Conservation (phyloP, 75 land plant genomes). For the Selaginella tamariscina region DNA sequence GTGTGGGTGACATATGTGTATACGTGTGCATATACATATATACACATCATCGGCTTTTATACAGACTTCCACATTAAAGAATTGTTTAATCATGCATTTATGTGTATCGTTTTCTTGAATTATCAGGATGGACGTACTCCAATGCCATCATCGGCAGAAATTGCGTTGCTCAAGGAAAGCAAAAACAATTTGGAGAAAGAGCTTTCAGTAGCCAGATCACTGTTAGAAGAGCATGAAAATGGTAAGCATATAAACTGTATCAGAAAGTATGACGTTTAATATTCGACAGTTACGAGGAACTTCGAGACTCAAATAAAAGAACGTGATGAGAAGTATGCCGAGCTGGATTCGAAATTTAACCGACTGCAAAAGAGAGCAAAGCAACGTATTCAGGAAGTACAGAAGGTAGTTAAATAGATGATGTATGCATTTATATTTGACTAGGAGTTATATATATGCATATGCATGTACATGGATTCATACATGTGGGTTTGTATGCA, state of each 20-base stretch:
- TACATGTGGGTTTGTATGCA: not conserved
- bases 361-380: constrained; percentile 92
- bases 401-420: constrained; percentile 69
- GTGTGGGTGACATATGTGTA: too few relatives aligned
- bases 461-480: not conserved
- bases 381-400: constrained; percentile 90
- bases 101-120: not conserved
- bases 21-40: too few relatives aligned
- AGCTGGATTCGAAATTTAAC: constrained; percentile 73
- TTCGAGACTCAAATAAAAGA: constrained; percentile 63
- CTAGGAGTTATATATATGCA: constrained; percentile 7
- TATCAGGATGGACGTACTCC: not conserved
- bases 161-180: not conserved
- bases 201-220: too few relatives aligned
- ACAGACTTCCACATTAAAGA: too few relatives aligned
- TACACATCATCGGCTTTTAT: too few relatives aligned
- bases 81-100: too few relatives aligned
- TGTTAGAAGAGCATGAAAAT: not conserved
- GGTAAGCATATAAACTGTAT: too few relatives aligned
- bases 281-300: constrained; percentile 47
- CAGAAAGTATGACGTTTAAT: not conserved
- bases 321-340: constrained; percentile 76
- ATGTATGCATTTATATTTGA: not conserved
- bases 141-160: not conserved
- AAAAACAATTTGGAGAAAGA: not conserved